phyloP scores from a whole-genome alignment of 2,329 filamentous ascomycete species.

The Dothistroma pini region DNA sequence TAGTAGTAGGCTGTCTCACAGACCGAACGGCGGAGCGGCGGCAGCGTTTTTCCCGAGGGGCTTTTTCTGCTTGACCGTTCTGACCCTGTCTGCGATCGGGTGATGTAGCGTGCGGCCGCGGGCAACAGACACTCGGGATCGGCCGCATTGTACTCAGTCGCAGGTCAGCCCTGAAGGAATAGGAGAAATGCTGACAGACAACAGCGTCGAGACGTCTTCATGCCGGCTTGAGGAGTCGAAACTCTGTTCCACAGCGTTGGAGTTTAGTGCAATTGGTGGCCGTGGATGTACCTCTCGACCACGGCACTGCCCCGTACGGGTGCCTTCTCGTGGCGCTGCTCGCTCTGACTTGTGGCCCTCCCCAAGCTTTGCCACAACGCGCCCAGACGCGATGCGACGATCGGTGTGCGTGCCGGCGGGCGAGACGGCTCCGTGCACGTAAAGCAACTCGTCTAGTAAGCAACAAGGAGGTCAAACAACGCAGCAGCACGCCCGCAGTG shows the following conservation, averaged over 20 bases:
- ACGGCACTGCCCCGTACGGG: neutral
- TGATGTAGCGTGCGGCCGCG: slow-evolving; percentile 3
- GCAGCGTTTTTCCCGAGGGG: neutral
- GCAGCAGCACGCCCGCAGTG: neutral
- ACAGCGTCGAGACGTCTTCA: neutral
- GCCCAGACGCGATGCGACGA: neutral
- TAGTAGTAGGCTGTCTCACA: neutral
- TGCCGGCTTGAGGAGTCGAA: neutral
- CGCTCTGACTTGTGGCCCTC: neutral
- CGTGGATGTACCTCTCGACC: neutral
- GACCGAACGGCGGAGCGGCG: neutral
- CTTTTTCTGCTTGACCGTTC: neutral
- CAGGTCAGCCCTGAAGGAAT: slow-evolving; percentile 7
- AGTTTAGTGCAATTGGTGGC: neutral
- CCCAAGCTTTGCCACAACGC: neutral
- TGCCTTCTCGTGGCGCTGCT: neutral
- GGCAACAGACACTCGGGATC: neutral
- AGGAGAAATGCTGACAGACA: slow-evolving; percentile 4
- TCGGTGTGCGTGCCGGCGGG: neutral
- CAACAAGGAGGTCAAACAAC: too few relatives aligned
- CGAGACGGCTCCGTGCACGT: neutral
- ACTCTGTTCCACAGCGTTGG: neutral
- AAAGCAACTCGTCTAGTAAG: too few relatives aligned
- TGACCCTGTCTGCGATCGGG: slow-evolving; percentile 3
- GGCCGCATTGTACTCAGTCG: neutral